Evolutionary conservation across 192 early-diverging fungal genomes (phyloP).

Genomic region (Backusella morwellensis): DNA sequence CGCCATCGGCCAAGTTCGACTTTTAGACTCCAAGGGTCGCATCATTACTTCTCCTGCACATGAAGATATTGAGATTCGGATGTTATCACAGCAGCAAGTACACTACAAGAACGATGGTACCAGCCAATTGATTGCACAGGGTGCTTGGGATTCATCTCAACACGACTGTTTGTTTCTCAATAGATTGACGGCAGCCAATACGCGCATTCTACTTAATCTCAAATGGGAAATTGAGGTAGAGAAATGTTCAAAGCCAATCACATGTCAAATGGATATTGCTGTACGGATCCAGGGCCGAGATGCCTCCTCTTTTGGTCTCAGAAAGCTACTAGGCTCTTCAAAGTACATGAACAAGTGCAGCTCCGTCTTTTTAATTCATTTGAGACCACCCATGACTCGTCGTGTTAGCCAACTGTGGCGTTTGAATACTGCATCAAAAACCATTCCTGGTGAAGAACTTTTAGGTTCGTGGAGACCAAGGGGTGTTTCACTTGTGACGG

Average conservation of each 20-base stretch:
- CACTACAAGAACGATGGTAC: constrained; percentile 61
- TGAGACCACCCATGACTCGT: constrained; percentile 53
- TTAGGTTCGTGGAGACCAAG: constrained; percentile 67
- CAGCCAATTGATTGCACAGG: constrained; percentile 51
- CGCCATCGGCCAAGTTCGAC: constrained; percentile 44
- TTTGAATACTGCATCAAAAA: constrained; percentile 61
- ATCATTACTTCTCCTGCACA: constrained; percentile 45
- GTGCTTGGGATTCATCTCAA: constrained; percentile 76
- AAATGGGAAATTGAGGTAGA: constrained; percentile 56
- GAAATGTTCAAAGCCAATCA: constrained; percentile 55
- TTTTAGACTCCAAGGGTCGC: constrained; percentile 60
- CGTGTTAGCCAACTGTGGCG: constrained; percentile 65
- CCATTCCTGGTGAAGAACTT: constrained; percentile 72
- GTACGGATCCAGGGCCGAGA: constrained; percentile 61
- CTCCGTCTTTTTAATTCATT: constrained; percentile 60
- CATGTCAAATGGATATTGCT: constrained; percentile 57
- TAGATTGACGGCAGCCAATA: constrained; percentile 53
- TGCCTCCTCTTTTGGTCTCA: constrained; percentile 39
- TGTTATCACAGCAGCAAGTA: constrained; percentile 46
- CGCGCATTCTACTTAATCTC: constrained; percentile 57
- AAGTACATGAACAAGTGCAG: constrained; percentile 41
- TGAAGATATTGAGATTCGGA: constrained; percentile 48
- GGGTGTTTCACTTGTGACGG: constrained; percentile 62
- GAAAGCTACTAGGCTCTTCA: constrained; percentile 39
- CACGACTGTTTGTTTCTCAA: constrained; percentile 68